Conservation (phyloP, 495 filamentous ascomycete species). For the Rusavskia elegans region DNA sequence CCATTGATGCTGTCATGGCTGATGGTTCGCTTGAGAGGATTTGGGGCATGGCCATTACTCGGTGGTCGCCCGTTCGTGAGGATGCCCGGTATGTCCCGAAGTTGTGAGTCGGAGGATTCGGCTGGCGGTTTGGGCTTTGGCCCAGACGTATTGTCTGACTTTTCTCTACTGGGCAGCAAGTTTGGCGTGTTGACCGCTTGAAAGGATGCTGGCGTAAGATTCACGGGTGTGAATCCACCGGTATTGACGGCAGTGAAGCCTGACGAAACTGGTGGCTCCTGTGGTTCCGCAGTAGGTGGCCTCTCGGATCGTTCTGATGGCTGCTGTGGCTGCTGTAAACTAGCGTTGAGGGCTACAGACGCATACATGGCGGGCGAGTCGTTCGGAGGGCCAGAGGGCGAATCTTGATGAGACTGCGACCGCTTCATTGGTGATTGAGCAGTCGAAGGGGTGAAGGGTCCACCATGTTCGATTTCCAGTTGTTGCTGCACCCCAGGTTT, state of each 20-base stretch:
- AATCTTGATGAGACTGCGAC: slow-evolving; percentile 34
- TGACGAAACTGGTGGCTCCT: slow-evolving; percentile 32
- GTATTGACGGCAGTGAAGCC: slow-evolving; percentile 77
- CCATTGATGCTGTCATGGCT: slow-evolving; percentile 51
- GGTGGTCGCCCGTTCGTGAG: slow-evolving; percentile 25
- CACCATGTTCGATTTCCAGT: slow-evolving; percentile 83
- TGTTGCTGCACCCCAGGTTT: slow-evolving; percentile 97
- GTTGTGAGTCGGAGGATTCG: slow-evolving; percentile 36
- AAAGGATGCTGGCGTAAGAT: slow-evolving; percentile 42
- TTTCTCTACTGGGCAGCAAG: slow-evolving; percentile 29
- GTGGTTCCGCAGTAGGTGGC: slow-evolving; percentile 33
- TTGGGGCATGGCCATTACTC: slow-evolving; percentile 38
- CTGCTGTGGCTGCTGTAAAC: slow-evolving; percentile 39
- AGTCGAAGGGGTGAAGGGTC: slow-evolving; percentile 85
- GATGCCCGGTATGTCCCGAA: slow-evolving; percentile 2
- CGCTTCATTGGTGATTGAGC: slow-evolving; percentile 74
- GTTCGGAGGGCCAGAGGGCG: slow-evolving; percentile 46
- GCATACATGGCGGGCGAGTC: slow-evolving; percentile 59
- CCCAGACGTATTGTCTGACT: slow-evolving; percentile 26
- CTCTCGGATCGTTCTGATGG: slow-evolving; percentile 29
- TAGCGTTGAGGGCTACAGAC: slow-evolving; percentile 48
- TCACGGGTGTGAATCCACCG: slow-evolving; percentile 66
- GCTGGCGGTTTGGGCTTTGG: slow-evolving; percentile 38
- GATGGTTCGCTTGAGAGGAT: slow-evolving; percentile 63
- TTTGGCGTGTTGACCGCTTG: slow-evolving; percentile 32